Conservation (phyloP, 768 basidiomycete species). For the Amanita rubescens region DNA sequence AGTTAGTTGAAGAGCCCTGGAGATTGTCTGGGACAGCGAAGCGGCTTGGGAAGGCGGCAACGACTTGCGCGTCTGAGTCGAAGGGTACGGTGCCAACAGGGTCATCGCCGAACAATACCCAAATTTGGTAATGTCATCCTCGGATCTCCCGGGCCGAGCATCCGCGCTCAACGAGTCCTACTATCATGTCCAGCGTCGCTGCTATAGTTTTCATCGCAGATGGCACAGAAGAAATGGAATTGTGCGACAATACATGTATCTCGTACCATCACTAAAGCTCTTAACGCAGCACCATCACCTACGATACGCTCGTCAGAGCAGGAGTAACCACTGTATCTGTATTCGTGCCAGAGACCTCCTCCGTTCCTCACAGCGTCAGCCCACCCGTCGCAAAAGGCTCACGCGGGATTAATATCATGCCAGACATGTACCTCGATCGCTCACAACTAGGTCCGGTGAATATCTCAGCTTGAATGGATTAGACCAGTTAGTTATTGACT, state of each 20-base stretch:
- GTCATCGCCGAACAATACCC: too few species aligned
- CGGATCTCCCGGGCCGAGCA: too few species aligned
- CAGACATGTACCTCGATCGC: slow-evolving; percentile 49
- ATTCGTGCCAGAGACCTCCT: slow-evolving; percentile 36
- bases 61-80: slow-evolving; percentile 35
- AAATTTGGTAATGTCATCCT: neutral
- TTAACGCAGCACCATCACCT: slow-evolving; percentile 64
- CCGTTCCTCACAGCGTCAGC: slow-evolving; percentile 19
- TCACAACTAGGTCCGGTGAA: slow-evolving; percentile 41
- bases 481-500: neutral
- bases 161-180: neutral
- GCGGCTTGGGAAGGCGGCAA: slow-evolving; percentile 47
- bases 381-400: slow-evolving; percentile 57
- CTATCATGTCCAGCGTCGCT: slow-evolving; percentile 30
- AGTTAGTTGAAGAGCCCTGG: slow-evolving; percentile 36
- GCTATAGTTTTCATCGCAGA: slow-evolving; percentile 72
- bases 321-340: slow-evolving; percentile 63
- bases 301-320: slow-evolving; percentile 76
- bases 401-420: slow-evolving; percentile 64
- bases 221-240: slow-evolving; percentile 88
- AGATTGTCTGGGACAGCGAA: slow-evolving; percentile 40
- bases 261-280: neutral
- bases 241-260: slow-evolving; percentile 35
- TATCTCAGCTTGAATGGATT: neutral
- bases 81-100: slow-evolving; percentile 43